These are phyloP conservation scores for Polygonum maritimum DNA, from an alignment of 148 eudicot genomes.

Conservation along the genomic window DNA sequence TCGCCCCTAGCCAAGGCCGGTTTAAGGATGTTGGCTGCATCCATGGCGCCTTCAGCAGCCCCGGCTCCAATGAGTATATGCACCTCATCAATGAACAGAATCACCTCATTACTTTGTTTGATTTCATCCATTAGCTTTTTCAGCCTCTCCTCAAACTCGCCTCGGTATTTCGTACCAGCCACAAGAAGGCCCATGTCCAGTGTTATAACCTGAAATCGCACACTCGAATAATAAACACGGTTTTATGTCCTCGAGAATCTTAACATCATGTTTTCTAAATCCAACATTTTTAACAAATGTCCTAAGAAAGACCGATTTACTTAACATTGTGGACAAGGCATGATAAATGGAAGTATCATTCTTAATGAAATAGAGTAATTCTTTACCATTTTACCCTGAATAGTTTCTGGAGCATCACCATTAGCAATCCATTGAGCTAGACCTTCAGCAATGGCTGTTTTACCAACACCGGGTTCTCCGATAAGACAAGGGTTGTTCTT, in stretches of 20 bases:
- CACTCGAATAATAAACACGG: background rate
- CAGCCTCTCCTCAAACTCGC: slow-evolving; percentile 85
- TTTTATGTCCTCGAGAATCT: background rate
- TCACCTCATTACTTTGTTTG: slow-evolving; percentile 69
- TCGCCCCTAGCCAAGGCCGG: slow-evolving; percentile 97
- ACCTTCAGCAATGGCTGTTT: slow-evolving; percentile 98
- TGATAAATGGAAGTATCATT: background rate
- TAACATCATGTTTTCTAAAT: too few species aligned
- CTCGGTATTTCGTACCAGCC: slow-evolving; percentile 93
- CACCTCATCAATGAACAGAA: slow-evolving; percentile 86
- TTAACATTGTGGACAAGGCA: background rate
- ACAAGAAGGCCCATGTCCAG: slow-evolving; percentile 91
- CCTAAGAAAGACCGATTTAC: background rate
- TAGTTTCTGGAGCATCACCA: slow-evolving; percentile 96
- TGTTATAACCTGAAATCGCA: slow-evolving; percentile 62
- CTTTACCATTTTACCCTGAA: slow-evolving; percentile 83
- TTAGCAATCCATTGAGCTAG: slow-evolving; percentile 83
- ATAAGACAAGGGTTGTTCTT: slow-evolving; percentile 94
- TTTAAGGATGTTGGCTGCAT: slow-evolving; percentile 91
- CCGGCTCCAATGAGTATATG: slow-evolving; percentile 92
- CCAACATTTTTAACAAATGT: too few species aligned
- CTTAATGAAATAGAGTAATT: background rate
- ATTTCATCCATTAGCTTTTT: slow-evolving; percentile 95
- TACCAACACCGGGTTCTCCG: slow-evolving; percentile 98
- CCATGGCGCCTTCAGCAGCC: slow-evolving; percentile 93